Evolutionary conservation across 2,329 filamentous ascomycete genomes (phyloP).

Genomic region (Macrophomina phaseolina): DNA sequence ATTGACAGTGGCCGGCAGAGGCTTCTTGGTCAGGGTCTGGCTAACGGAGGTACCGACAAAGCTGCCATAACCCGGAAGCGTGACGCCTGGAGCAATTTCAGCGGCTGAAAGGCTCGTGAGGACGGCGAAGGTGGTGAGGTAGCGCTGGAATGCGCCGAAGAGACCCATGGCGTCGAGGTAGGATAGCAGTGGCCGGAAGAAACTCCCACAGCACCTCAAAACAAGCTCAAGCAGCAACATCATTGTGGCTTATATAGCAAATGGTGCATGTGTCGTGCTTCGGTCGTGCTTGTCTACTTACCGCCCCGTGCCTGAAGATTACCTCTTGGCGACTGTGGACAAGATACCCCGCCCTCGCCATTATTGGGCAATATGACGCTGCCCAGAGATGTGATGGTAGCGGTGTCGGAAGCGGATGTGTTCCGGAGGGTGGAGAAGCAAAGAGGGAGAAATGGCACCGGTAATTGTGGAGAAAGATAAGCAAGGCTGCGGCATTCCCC

Average conservation of each 20-base stretch:
- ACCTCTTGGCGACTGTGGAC: neutral
- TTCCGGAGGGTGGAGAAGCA: neutral
- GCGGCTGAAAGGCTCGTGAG: conserved; percentile 6
- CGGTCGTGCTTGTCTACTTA: neutral
- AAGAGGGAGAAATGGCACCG: neutral
- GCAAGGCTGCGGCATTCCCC: neutral
- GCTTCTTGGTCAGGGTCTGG: conserved; percentile 41
- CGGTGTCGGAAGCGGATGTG: conserved; percentile 11
- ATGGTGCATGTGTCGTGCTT: conserved; percentile 6
- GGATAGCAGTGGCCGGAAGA: neutral
- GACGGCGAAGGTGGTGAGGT: conserved; percentile 9
- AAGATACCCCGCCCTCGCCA: neutral
- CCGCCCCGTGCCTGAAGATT: conserved; percentile 1
- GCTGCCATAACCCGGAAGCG: conserved; percentile 48
- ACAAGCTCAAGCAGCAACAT: neutral
- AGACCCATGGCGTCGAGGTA: conserved; percentile 3
- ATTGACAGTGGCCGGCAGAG: conserved; percentile 46
- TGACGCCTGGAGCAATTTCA: conserved; percentile 28
- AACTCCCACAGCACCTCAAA: neutral
- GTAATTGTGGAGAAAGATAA: neutral
- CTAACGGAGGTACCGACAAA: conserved; percentile 49
- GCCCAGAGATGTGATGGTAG: neutral
- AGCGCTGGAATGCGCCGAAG: neutral
- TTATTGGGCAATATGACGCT: neutral
- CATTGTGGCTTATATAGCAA: conserved; percentile 8